Base-by-base conservation (phyloP, 108 stramenopile species). In the Nitzschia palea region DNA sequence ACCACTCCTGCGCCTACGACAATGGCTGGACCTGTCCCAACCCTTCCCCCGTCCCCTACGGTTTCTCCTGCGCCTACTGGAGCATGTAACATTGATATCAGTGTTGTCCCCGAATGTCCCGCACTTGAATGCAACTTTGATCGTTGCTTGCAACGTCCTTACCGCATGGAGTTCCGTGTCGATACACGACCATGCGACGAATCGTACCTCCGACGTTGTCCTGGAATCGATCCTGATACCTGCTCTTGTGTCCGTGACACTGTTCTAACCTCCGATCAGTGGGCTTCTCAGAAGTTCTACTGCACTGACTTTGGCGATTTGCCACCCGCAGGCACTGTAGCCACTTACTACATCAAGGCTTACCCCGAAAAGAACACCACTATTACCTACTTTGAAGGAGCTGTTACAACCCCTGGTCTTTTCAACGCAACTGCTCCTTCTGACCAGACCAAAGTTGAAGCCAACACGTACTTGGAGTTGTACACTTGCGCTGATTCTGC, bases 371-470 rank as follows among this genome's bases (percentile, higher is more conserved):
- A 61, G 23, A 26, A 34, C 14, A 14, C 20, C 20, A 23, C 17
- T 6, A 26, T 52, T 52, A 14, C 44, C 3, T 61, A 61, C 59
- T 61, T 61, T 27, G 23, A 40, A 27, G 59, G 59, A 10, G 1
- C 22, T 22, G 59, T 61, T 1, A 34, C 33, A n/a, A n/a, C n/a
- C n/a, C n/a, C n/a, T n/a, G n/a, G n/a, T n/a, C 47, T 29, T 22
- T 71, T 37, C 54, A 71, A 61, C 25, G 59, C 40, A 2, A 61
- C 59, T 2, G 40, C 12, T 25, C 37, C 59, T 43, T n/a, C n/a
- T n/a, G 9, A 61, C 2, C 1, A 12, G 33, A 17, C 1, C 9
- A 26, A 14, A 25, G 40, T 61, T 2, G 37, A 10, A 44, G 36
- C 42, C 25, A 61, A 40, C 59, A 61, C 33, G 1, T 26, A 40